Evolutionary conservation across 2,329 filamentous ascomycete genomes (phyloP).

Genomic region (Alternaria alternata): DNA sequence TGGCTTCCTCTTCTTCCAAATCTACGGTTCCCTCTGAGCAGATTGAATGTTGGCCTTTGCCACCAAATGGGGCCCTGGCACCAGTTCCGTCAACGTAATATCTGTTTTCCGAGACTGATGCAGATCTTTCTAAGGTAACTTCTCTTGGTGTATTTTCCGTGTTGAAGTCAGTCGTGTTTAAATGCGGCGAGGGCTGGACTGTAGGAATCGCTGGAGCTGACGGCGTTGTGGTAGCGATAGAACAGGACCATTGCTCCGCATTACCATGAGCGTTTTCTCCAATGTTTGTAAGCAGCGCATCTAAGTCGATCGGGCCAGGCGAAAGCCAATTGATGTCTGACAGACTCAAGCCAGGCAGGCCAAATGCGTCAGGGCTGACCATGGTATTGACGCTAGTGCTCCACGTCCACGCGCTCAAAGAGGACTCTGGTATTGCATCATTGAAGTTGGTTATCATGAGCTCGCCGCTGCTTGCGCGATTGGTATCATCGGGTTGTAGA

Average conservation of each 20-base stretch:
- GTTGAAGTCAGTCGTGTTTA: slow-evolving; percentile 6
- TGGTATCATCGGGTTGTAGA: not conserved
- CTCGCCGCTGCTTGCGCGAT: not conserved
- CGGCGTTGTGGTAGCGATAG: not conserved
- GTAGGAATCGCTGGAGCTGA: not conserved
- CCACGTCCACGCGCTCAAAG: slow-evolving; percentile 3
- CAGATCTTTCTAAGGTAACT: slow-evolving; percentile 6
- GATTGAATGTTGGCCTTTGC: slow-evolving; percentile 11
- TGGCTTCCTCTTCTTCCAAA: not conserved
- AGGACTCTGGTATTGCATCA: not conserved
- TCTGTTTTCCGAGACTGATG: slow-evolving; percentile 9
- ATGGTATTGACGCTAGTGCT: not conserved
- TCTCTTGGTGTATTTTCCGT: not conserved
- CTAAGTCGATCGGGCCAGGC: slow-evolving; percentile 12
- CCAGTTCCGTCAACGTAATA: slow-evolving; percentile 25
- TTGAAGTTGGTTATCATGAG: not conserved
- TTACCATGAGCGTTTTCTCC: not conserved
- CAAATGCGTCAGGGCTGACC: slow-evolving; percentile 4
- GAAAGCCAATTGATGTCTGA: slow-evolving; percentile 21
- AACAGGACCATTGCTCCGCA: not conserved
- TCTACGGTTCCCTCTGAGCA: not conserved
- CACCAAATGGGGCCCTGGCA: slow-evolving; percentile 25
- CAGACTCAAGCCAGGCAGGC: slow-evolving; percentile 8
- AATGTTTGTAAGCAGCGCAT: slow-evolving; percentile 11
- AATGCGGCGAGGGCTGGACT: slow-evolving; percentile 6